Base-by-base conservation (phyloP, 2,329 filamentous ascomycete genomes). In the Pseudophaeomoniella oleicola region DNA sequence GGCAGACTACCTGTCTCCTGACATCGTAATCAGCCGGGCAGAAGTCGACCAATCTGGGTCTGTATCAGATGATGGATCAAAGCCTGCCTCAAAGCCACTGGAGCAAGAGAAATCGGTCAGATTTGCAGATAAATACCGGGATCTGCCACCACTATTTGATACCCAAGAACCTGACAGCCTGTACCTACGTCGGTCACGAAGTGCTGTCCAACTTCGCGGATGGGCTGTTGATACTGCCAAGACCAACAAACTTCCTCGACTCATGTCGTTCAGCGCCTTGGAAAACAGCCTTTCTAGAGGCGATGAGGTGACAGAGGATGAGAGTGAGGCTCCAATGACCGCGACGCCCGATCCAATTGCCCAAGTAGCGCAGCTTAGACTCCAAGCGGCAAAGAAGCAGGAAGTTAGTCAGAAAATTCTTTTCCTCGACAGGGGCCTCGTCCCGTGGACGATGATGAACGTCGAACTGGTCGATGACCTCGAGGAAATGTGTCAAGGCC, bases 401-500 rank as follows among this genome's bases (percentile, higher is more conserved):
- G 60, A 64, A 40, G 57, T 59, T 22, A 52, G 57, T 22, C 37
- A 39, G 14, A 51, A 52, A 6, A 58, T 66, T 30, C 46, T 56
- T 4, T 49, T 54, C 12, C 41, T 66, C 16, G 53, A 53, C 32
- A 46, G 53, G 31, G 45, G 44, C 17, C 59, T 58, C 4, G 53
- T 58, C 19, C 56, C 56, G 4, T 66, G 60, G 58, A 60, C 62
- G 9, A 56, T 62, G 41, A 48, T 50, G 15, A 57, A 62, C 37
- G 58, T 66, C 16, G 46, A 48, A 16, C 51, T 56, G 2, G 60
- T 66, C 11, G 59, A 65, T 19, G 45, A 72, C 75, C 64, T 92
- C 5, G 75, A 86, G 39, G 61, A 69, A 10, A 63, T 68, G 30
- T 76, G 78, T 36, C 69, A 70, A 18, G 61, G 64, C 13, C 78